Evolutionary conservation across 1,284 basidiomycete genomes (phyloP).

Genomic region (Apiotrichum mycotoxinovorans): DNA sequence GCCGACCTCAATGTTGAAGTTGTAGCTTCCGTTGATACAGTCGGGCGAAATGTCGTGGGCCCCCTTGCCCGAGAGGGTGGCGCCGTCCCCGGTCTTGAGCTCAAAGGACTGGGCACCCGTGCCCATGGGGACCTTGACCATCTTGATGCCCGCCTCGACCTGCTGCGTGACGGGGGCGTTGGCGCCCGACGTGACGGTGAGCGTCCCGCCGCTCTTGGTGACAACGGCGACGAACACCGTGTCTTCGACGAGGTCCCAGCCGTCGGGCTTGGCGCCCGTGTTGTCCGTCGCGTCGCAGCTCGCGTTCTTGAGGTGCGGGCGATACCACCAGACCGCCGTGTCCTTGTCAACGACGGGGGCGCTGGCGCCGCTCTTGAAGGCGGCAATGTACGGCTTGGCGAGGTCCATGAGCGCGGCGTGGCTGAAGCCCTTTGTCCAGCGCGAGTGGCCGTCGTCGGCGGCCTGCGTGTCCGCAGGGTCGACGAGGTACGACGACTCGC

Average conservation of each 20-base stretch:
- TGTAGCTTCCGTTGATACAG: slow-evolving; percentile 47
- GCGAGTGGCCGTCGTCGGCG: slow-evolving; percentile 43
- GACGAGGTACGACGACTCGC: slow-evolving; percentile 47
- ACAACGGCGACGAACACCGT: slow-evolving; percentile 44
- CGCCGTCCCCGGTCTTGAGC: slow-evolving; percentile 23
- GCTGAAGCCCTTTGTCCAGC: slow-evolving; percentile 42
- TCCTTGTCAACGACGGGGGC: slow-evolving; percentile 39
- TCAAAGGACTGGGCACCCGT: slow-evolving; percentile 38
- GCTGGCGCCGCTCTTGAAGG: slow-evolving; percentile 40
- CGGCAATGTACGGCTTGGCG: slow-evolving; percentile 47
- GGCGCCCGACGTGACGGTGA: slow-evolving; percentile 43
- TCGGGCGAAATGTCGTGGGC: slow-evolving; percentile 27
- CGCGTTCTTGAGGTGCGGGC: slow-evolving; percentile 45
- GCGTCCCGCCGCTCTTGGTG: slow-evolving; percentile 35
- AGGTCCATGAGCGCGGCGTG: slow-evolving; percentile 47
- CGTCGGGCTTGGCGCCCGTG: slow-evolving; percentile 22
- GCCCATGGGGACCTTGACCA: slow-evolving; percentile 37
- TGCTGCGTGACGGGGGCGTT: slow-evolving; percentile 27
- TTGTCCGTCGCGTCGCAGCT: slow-evolving; percentile 47
- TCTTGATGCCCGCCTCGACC: slow-evolving; percentile 37
- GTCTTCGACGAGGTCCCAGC: slow-evolving; percentile 32
- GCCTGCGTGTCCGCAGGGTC: slow-evolving; percentile 37
- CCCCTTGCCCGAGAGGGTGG: slow-evolving; percentile 17
- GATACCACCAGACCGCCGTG: slow-evolving; percentile 47
- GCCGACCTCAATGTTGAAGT: slow-evolving; percentile 47